Evolutionary conservation across 2,329 filamentous ascomycete species (phyloP).

Genomic region (Diaporthe ilicicola): DNA sequence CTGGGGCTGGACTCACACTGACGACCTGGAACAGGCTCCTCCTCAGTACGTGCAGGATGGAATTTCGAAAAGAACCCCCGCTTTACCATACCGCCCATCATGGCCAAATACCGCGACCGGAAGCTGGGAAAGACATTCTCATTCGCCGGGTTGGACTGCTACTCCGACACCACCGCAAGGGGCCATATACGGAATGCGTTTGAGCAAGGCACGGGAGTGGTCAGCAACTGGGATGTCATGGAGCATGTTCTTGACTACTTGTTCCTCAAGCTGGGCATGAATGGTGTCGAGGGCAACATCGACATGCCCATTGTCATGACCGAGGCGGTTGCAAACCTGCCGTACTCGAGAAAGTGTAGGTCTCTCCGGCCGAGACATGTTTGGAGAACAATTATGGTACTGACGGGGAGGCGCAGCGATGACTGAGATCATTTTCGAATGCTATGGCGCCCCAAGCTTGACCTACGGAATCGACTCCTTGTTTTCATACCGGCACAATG

Average conservation of each 20-base stretch:
- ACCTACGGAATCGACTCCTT: constrained; percentile 96
- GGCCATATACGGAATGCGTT: constrained; percentile 92
- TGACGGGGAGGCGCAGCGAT: constrained; percentile 70
- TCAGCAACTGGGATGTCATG: constrained; percentile 98
- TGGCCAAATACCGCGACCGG: constrained; percentile 94
- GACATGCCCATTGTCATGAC: constrained; percentile 94
- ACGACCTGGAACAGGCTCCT: constrained; percentile 71
- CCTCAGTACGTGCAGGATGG: constrained; percentile 90
- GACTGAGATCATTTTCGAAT: constrained; percentile 97
- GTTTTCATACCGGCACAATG: constrained; percentile 94
- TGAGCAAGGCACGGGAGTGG: constrained; percentile 87
- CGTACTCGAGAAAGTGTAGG: constrained; percentile 87
- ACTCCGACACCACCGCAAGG: constrained; percentile 90
- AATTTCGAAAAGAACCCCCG: constrained; percentile 88
- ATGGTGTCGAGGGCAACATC: constrained; percentile 76
- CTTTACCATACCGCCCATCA: constrained; percentile 84
- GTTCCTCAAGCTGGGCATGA: constrained; percentile 92
- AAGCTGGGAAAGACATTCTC: constrained; percentile 92
- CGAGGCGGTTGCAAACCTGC: constrained; percentile 89
- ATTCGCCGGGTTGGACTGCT: constrained; percentile 92
- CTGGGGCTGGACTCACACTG: constrained; percentile 31
- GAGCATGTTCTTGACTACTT: constrained; percentile 94
- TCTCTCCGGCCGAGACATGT: constrained; percentile 33
- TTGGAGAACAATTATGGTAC: constrained; percentile 26
- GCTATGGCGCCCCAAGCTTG: constrained; percentile 88